phyloP scores from a whole-genome alignment of 2,329 filamentous ascomycete species.

The Penicillium sp. region DNA sequence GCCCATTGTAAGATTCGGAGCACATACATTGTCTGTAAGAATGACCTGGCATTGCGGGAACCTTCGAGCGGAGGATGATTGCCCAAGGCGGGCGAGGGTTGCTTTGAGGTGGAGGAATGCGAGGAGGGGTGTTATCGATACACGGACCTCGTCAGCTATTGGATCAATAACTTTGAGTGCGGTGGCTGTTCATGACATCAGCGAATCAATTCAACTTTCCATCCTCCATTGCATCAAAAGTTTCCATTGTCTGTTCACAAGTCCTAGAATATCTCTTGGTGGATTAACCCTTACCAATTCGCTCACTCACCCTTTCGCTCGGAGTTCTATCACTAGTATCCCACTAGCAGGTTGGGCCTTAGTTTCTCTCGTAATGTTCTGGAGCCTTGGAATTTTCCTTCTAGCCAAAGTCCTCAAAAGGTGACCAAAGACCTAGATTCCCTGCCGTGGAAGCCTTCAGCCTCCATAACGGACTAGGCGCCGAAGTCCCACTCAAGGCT shows the following conservation, averaged over 20 bases:
- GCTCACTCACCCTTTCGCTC: too few species aligned
- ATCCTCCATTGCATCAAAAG: constrained; percentile 9
- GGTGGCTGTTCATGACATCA: constrained; percentile 4
- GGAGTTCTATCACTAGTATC: neutral
- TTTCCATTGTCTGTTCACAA: constrained; percentile 12
- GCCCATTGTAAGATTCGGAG: too few species aligned
- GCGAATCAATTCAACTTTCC: constrained; percentile 13
- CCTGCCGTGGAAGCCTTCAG: constrained; percentile 16
- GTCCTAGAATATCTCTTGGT: constrained; percentile 18
- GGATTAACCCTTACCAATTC: neutral
- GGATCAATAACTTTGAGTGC: neutral
- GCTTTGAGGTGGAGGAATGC: too few species aligned
- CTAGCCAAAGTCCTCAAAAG: constrained; percentile 9
- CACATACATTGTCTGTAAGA: too few species aligned
- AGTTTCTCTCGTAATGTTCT: constrained; percentile 20
- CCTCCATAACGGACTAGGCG: constrained; percentile 20
- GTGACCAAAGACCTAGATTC: neutral
- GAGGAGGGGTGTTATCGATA: too few species aligned
- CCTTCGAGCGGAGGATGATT: too few species aligned
- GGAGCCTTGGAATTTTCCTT: constrained; percentile 22
- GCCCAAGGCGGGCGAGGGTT: too few species aligned
- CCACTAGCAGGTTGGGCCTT: neutral
- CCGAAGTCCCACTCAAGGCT: constrained; percentile 18
- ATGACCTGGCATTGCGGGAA: too few species aligned
- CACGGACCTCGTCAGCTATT: neutral